phyloP scores from a whole-genome alignment of 2,329 filamentous ascomycete species.

The Emergomyces africanus region DNA sequence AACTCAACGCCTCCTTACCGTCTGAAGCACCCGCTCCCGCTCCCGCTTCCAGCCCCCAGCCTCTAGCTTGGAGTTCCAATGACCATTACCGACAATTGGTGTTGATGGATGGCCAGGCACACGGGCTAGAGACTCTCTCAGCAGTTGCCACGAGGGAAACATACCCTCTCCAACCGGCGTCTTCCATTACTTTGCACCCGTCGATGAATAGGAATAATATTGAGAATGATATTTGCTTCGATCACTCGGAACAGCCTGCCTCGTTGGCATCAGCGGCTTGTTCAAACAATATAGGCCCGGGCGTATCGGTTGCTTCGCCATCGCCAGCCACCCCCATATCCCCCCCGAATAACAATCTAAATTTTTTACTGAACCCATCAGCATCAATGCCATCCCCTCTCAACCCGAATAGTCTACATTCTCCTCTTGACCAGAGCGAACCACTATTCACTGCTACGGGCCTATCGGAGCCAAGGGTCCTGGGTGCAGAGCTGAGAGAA shows the following conservation, averaged over 20 bases:
- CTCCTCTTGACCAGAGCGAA: constrained; percentile 16
- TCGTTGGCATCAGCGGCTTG: constrained; percentile 18
- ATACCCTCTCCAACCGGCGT: constrained; percentile 16
- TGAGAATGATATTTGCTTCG: constrained; percentile 9
- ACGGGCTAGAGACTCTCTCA: constrained; percentile 43
- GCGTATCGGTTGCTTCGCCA: constrained; percentile 22
- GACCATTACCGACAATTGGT: constrained; percentile 15
- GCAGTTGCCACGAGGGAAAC: constrained; percentile 36
- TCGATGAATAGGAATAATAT: constrained; percentile 13
- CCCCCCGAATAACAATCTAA: constrained; percentile 37
- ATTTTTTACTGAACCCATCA: constrained; percentile 43
- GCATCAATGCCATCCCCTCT: constrained; percentile 32
- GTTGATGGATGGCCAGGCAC: constrained; percentile 26
- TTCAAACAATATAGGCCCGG: constrained; percentile 22
- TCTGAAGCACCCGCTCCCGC: constrained; percentile 20
- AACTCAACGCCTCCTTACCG: constrained; percentile 25
- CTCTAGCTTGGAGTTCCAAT: constrained; percentile 20
- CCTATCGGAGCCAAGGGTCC: constrained; percentile 13
- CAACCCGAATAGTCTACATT: constrained; percentile 28
- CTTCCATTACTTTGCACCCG: constrained; percentile 13
- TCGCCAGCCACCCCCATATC: constrained; percentile 35
- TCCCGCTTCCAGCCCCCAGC: constrained; percentile 16
- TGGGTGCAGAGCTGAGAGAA: constrained; percentile 13
- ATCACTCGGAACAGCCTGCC: constrained; percentile 11
- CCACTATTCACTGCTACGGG: constrained; percentile 18